Evolutionary conservation across 768 basidiomycete species (phyloP).

Genomic region (Serendipita vermifera): DNA sequence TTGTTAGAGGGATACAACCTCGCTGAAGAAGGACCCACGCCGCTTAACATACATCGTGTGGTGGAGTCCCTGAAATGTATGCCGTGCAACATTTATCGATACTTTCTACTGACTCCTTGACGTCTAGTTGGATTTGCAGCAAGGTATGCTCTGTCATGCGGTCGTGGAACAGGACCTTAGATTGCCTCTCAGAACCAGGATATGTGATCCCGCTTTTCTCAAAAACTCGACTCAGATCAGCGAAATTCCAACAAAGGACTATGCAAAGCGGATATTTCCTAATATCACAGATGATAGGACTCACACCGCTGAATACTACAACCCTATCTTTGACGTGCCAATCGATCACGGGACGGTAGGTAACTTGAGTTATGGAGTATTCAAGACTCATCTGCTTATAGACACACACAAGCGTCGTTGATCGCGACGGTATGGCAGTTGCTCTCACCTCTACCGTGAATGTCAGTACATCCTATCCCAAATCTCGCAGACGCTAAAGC

Average conservation of each 20-base stretch:
- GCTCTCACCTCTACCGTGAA: constrained; percentile 83
- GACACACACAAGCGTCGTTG: constrained; percentile 78
- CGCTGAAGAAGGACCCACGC: constrained; percentile 36
- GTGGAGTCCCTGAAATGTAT: constrained; percentile 77
- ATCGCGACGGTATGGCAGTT: constrained; percentile 77
- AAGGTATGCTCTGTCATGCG: too few relatives aligned
- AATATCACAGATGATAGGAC: constrained; percentile 80
- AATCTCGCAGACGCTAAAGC: not conserved
- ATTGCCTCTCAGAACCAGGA: constrained; percentile 44
- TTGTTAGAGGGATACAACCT: constrained; percentile 61
- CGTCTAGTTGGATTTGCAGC: constrained; percentile 50
- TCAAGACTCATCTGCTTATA: constrained; percentile 22
- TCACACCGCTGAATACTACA: constrained; percentile 70
- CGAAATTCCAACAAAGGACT: constrained; percentile 56
- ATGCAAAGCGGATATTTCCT: constrained; percentile 41
- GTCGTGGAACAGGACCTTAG: not conserved
- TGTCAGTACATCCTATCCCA: not conserved
- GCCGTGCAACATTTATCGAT: constrained; percentile 17
- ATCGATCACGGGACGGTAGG: constrained; percentile 80
- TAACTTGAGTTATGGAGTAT: constrained; percentile 10
- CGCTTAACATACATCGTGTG: constrained; percentile 60
- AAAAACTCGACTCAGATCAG: constrained; percentile 43
- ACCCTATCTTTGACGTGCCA: constrained; percentile 63
- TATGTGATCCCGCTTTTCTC: constrained; percentile 66
- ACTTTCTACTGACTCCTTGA: constrained; percentile 11